Base-by-base conservation (phyloP, 2,329 filamentous ascomycete genomes). In the Diplodia corticola region DNA sequence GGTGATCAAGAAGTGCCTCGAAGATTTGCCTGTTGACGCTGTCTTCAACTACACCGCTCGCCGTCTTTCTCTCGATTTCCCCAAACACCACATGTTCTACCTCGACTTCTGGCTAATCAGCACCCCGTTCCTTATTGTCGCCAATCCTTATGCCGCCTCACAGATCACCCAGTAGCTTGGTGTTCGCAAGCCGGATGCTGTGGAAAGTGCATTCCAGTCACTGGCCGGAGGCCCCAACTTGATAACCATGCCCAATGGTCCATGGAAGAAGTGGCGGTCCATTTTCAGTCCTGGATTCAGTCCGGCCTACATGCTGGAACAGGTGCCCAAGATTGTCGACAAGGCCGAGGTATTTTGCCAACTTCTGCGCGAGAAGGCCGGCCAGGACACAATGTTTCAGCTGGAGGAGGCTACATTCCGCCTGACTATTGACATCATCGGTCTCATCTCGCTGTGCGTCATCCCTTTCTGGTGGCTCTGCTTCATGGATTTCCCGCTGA, bases 241-340 rank as follows among this genome's bases (percentile, higher is more conserved):
- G 13, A 37, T 37, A 37, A 37, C 35, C 35, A 37, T 37, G 35
- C 35, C 35, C 1, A 37, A 1, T 37, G 35, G 35, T 1, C 35
- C 35, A 3, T 72, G 72, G 71, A 73, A 74, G 59, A 49, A 20
- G 5, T 69, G 70, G 68, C 64, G 69, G 35, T 28, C 48, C n/a
- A 69, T 70, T 13, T 73, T 72, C 63, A 65, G 68, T 12, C 70
- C 72, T 3, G 71, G 69, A 13, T 74, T 74, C 65, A 59, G 64
- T 3, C 33, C 64, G 6, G 63, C 57, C 17, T 69, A 74, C 65
- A 33, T 74, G 12, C 67, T 69, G 57, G 69, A 66, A 15, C 28
- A 73, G 22, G 50, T 70, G 1, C 66, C 68, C 5, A 66, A 63
- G 1, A 70, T 74, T 10, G 57, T 74, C 1, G 71, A 74, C 1